Percentiles rank a stretch among this genome's conserved stretches.
These are phyloP conservation scores for Neoconidiobolus thromboides DNA, from an alignment of 371 early-diverging fungal species.

Conservation along the genomic window DNA sequence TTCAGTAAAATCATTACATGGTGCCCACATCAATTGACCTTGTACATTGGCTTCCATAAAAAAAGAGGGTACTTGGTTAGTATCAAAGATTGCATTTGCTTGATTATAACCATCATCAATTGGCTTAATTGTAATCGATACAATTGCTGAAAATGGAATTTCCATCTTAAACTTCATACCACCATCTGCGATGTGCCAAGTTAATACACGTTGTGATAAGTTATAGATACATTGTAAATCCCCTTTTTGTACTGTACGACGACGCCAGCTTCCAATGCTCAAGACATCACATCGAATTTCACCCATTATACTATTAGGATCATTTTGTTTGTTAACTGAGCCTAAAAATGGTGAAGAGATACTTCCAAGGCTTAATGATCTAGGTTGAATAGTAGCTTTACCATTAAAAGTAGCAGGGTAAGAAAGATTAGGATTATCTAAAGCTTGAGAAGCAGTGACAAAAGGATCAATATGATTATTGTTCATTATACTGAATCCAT, in stretches of 20 bases:
- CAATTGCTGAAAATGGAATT: constrained; percentile 30
- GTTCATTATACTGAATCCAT: no score
- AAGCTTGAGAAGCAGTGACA: not conserved
- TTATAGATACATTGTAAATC: constrained; percentile 40
- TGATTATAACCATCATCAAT: constrained; percentile 24
- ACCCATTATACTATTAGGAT: not conserved
- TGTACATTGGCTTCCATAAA: constrained; percentile 32
- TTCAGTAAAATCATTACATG: not conserved
- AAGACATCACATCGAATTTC: constrained; percentile 33
- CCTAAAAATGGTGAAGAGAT: not conserved
- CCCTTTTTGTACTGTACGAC: constrained; percentile 12
- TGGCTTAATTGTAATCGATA: constrained; percentile 21
- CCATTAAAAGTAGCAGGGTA: not conserved
- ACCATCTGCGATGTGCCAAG: constrained; percentile 48
- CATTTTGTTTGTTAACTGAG: no score
- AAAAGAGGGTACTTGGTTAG: constrained; percentile 35
- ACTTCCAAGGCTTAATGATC: not conserved
- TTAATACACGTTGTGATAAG: constrained; percentile 25
- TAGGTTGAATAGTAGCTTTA: not conserved
- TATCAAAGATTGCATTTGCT: constrained; percentile 27
- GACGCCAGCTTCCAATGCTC: constrained; percentile 55
- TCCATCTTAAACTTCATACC: constrained; percentile 54
- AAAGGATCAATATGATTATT: no score
- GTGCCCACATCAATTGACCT: constrained; percentile 23
- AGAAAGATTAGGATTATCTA: not conserved